Percentiles rank a stretch among this genome's conserved stretches.
phyloP scores from a whole-genome alignment of 108 stramenopile genomes.

The Pelagomonas calceolata region DNA sequence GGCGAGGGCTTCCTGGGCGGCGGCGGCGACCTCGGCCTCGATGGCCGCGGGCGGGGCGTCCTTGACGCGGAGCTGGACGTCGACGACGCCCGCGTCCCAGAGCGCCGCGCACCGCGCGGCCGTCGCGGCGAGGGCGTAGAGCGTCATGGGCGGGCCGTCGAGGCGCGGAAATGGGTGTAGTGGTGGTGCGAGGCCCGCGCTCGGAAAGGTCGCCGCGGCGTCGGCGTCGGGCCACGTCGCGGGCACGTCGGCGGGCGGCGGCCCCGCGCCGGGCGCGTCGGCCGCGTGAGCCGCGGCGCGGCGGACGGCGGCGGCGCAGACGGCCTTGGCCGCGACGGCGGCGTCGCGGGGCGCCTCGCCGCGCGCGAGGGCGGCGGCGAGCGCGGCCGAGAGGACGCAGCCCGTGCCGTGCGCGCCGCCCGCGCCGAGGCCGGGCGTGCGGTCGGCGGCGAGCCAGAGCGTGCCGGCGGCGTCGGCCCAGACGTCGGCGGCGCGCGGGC shows the following conservation, averaged over 20 bases:
- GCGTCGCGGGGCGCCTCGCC: slow-evolving; percentile 56
- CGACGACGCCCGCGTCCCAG: slow-evolving; percentile 36
- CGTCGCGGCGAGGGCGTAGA: neutral
- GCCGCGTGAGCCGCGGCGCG: too few species aligned
- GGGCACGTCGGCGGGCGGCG: neutral
- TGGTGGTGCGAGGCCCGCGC: too few species aligned
- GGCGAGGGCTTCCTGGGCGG: too few species aligned
- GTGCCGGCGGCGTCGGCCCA: slow-evolving; percentile 38
- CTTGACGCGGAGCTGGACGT: too few species aligned
- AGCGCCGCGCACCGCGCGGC: neutral
- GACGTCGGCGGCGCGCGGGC: slow-evolving; percentile 11
- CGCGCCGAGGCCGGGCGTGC: slow-evolving; percentile 41
- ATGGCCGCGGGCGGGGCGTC: too few species aligned
- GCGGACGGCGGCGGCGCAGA: neutral
- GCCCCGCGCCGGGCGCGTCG: neutral
- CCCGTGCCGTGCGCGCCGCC: slow-evolving; percentile 75
- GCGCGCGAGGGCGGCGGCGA: slow-evolving; percentile 59
- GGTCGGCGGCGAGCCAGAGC: slow-evolving; percentile 57
- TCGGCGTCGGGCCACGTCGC: neutral
- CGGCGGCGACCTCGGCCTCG: too few species aligned
- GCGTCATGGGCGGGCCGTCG: too few species aligned
- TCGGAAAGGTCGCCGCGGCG: neutral
- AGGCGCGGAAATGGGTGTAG: too few species aligned
- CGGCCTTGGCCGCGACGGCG: slow-evolving; percentile 62
- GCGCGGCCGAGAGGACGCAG: slow-evolving; percentile 74